phyloP scores from a whole-genome alignment of 768 basidiomycete genomes.

The Pleurotus pulmonarius region DNA sequence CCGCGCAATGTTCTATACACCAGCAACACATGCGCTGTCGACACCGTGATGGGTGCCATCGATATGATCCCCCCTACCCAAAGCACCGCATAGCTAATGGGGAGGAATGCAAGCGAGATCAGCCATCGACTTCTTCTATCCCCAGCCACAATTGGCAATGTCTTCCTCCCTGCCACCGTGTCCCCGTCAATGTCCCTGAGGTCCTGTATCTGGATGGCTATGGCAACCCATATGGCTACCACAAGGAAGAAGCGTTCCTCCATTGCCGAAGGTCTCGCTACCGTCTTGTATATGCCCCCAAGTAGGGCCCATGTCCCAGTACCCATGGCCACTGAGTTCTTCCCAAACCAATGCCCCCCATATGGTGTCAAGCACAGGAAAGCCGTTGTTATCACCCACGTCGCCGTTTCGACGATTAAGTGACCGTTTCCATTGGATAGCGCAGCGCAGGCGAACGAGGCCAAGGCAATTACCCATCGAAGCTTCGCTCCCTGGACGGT shows the following conservation, averaged over 20 bases:
- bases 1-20: constrained; percentile 11
- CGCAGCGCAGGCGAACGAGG: constrained; percentile 6
- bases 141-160: constrained; percentile 12
- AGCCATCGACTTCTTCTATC: constrained; percentile 7
- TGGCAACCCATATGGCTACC: constrained; percentile 10
- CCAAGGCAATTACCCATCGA: constrained; percentile 10
- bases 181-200: constrained; percentile 14
- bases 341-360: constrained; percentile 16
- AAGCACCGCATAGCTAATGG: not conserved
- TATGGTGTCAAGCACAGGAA: constrained; percentile 11
- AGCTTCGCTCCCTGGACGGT: constrained; percentile 13
- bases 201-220: constrained; percentile 12
- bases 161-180: constrained; percentile 11
- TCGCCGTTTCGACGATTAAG: constrained; percentile 6
- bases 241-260: constrained; percentile 1
- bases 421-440: constrained; percentile 6
- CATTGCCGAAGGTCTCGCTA: not conserved
- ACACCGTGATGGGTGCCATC: constrained; percentile 1
- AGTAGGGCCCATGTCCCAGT: constrained; percentile 15
- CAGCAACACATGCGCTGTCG: constrained; percentile 6
- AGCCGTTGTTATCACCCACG: constrained; percentile 12
- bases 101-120: constrained; percentile 8
- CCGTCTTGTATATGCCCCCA: constrained; percentile 9
- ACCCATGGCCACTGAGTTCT: constrained; percentile 12
- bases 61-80: constrained; percentile 7